Evolutionary conservation across 306 rosid genomes (phyloP).

Genomic region (Clitoria ternatea): DNA sequence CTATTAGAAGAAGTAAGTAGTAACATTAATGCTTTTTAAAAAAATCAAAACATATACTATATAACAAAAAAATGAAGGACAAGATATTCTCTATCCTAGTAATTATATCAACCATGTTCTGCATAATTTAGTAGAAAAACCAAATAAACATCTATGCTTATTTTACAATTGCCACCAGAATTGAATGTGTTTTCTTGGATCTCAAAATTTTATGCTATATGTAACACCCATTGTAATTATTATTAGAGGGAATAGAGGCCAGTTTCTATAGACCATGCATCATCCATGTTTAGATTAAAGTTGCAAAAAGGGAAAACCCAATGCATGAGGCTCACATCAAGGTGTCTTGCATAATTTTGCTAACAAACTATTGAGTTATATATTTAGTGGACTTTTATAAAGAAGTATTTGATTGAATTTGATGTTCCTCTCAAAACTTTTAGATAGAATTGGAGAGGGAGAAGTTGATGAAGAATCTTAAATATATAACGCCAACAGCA

Average conservation of each 20-base stretch:
- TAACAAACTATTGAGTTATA: conserved; percentile 2
- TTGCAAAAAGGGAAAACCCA: background rate
- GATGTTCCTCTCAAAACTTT: conserved; percentile 14
- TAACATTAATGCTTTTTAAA: no score
- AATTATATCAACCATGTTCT: no score
- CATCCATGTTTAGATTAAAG: background rate
- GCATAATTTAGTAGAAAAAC: no score
- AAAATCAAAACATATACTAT: no score
- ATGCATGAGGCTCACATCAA: background rate
- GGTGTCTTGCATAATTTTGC: background rate
- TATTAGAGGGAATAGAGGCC: background rate
- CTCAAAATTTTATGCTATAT: background rate
- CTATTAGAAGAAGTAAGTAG: conserved; percentile 62
- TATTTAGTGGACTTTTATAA: background rate
- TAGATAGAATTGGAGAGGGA: conserved; percentile 75
- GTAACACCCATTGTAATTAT: background rate
- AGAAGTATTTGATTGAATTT: background rate
- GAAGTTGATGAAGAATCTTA: conserved; percentile 45
- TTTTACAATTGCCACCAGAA: background rate
- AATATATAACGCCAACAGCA: conserved; percentile 75
- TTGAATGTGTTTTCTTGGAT: background rate
- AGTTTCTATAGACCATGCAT: background rate
- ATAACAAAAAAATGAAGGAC: no score
- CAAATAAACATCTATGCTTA: no score
- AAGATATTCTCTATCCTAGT: no score